Base-by-base conservation (phyloP, 495 filamentous ascomycete genomes). In the Xanthoparmelia taractica region DNA sequence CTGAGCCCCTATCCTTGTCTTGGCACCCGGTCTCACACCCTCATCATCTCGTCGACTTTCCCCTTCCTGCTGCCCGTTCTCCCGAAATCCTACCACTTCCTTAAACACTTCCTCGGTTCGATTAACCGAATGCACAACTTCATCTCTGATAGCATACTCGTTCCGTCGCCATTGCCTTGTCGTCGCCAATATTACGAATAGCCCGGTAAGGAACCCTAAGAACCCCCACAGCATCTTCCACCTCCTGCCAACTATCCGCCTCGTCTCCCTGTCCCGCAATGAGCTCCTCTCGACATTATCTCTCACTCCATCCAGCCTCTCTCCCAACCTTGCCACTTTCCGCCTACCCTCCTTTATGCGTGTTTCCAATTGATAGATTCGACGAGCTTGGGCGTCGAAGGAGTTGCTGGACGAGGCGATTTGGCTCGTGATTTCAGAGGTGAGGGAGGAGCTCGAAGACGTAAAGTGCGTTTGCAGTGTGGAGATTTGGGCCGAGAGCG, bases 271-370 rank as follows among this genome's bases (percentile, higher is more conserved):
- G 67, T 94, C 90, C 38, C 82, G 80, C 57, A 79, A 80, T 72
- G 90, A 89, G 83, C 87, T 90, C 59, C 76, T 75, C 68, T 89
- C 85, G 48, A 93, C 86, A 60, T 84, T 79, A 57, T 77, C 69
- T 48, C 83, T 75, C 38, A 90, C 87, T 1, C 75, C 73, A 60
- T 87, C 85, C 8, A 96, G 82, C 61, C 90, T 79, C 63, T 77
- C 78, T 62, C 83, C 83, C 45, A 96, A 78, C n/a, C 72, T 72
- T 45, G 83, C 76, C 34, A 91, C 87, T 67, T 79, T 86, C 57
- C 78, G 78, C 57, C 84, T 81, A 17, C 89, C 87, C 0, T 69
- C 68, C 60, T 79, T 78, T 63, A 96, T 82, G 41, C 91, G 83
- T 41, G 77, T 72, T 62, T 88, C 84, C 57, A 97, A 73, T 11